Base-by-base conservation (phyloP, 1,139 yeast species). In the Pichia sp. region DNA sequence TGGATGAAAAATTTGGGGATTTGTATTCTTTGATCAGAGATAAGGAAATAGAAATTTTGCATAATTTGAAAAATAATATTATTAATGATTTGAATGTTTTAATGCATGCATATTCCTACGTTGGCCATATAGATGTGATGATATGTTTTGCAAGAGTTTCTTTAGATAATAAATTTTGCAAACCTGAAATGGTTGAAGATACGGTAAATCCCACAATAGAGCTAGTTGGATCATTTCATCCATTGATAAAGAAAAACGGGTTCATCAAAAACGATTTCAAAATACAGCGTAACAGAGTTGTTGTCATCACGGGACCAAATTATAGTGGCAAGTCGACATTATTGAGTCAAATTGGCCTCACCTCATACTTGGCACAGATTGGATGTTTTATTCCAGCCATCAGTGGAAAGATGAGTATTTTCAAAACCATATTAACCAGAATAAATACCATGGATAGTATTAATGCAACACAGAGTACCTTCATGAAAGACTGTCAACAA, bases 311-410 rank as follows among this genome's bases (percentile, higher is more conserved):
- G 0, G 81, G 81, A 0, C 79, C 81, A 0, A 76, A 76, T 55
- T 71, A 71, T 47, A 76, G 81, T 4, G 81, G 81, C 0, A 77
- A 77, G 54, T 71, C 80, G 0, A 76, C 76, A 0, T 70, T 68
- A 45, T 55, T 76, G 18, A 59, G 70, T 0, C 79, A 73, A 46
- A 60, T 68, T 35, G 81, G 78, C 0, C 54, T 75, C 34, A 67
- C 72, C 18, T 70, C 72, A 2, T 68, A 65, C 44, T 51, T 77
- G 43, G 70, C 79, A 0, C 81, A 77, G 42, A 62, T 76, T 30
- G 81, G 81, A 0, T 70, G 74, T 35, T 76, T 61, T 55, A 72
- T 76, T 3, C 81, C 81, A 1, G 79, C 78, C 0, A 51, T 55
- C 2, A 19, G 11, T 3, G 78, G 77, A 2, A 62, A 47, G n/a